Percentiles rank a stretch among this genome's conserved stretches.
These are phyloP conservation scores for Eragrostis curvula DNA, from an alignment of 176 grass and related monocot genomes.

Conservation along the genomic window DNA sequence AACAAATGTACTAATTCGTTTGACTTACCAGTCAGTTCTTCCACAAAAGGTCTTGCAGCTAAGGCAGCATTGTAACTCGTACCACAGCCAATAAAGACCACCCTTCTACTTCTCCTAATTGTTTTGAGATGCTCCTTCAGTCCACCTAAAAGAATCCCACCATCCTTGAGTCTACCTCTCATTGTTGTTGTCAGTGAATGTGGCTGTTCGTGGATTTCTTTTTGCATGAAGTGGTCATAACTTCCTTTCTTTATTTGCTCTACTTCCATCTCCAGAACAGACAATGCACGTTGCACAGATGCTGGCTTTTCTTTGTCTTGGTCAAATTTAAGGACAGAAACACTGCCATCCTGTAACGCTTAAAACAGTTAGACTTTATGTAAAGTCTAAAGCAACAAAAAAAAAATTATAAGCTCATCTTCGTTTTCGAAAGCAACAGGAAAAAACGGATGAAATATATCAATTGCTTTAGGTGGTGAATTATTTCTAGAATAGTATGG, in stretches of 20 bases:
- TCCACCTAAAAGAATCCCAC: constrained; percentile 74
- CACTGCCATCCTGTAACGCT: constrained; percentile 71
- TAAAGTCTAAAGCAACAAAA: neutral
- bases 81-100: constrained; percentile 89
- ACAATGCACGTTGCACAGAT: constrained; percentile 84
- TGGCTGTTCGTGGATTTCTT: constrained; percentile 93
- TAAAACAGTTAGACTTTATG: constrained; percentile 7
- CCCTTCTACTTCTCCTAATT: constrained; percentile 76
- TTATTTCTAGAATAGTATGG: neutral
- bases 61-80: constrained; percentile 92
- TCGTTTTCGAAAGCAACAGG: neutral
- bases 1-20: constrained; percentile 12
- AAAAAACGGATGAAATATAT: neutral
- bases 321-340: constrained; percentile 85
- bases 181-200: constrained; percentile 83
- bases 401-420: neutral
- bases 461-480: neutral
- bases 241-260: constrained; percentile 96
- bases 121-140: constrained; percentile 87
- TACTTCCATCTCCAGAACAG: constrained; percentile 94
- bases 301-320: constrained; percentile 82
- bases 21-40: constrained; percentile 77
- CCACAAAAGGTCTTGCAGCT: constrained; percentile 81
- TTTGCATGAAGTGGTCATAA: constrained; percentile 95
- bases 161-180: constrained; percentile 85